A percentile compares a stretch with the other conserved stretches of the same genome.
Conservation (phyloP, 345 rosid genomes). For the Cardamine occulta region DNA sequence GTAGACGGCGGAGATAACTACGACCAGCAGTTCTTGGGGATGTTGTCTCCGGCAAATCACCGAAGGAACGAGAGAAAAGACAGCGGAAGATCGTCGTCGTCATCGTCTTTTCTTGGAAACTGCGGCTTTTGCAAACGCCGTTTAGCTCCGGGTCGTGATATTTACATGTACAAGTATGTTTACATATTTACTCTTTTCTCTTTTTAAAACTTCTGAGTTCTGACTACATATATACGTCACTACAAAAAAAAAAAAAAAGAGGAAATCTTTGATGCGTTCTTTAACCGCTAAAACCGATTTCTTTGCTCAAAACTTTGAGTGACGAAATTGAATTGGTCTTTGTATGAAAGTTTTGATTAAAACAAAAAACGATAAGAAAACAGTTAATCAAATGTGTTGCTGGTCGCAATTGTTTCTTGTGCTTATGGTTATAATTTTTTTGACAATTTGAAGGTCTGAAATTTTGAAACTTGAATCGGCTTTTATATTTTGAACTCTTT, state of each 20-base stretch:
- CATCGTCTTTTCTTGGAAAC: slow-evolving; percentile 51
- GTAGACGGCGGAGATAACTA: slow-evolving; percentile 17
- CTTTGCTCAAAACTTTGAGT: not conserved
- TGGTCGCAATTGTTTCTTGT: not conserved
- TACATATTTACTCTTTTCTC: not conserved
- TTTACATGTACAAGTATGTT: slow-evolving; percentile 83
- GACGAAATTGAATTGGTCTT: not conserved
- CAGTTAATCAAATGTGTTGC: too few species aligned
- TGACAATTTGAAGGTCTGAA: too few species aligned
- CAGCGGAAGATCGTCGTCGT: not conserved
- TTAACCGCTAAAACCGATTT: not conserved
- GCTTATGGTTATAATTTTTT: too few species aligned
- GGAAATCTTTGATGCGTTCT: not conserved
- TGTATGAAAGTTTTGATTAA: too few species aligned
- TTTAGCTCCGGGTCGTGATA: slow-evolving; percentile 69
- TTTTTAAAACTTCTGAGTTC: not conserved
- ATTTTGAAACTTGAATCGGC: not conserved
- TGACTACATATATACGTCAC: not conserved
- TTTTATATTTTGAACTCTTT: not conserved
- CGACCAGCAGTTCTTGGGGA: slow-evolving; percentile 47
- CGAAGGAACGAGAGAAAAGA: slow-evolving; percentile 25
- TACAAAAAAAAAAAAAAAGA: not conserved
- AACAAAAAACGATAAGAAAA: too few species aligned
- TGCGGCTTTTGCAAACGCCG: slow-evolving; percentile 80
- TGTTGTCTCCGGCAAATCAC: slow-evolving; percentile 56